phyloP scores from a whole-genome alignment of 441 rosid species.

The Croton laevigatus region DNA sequence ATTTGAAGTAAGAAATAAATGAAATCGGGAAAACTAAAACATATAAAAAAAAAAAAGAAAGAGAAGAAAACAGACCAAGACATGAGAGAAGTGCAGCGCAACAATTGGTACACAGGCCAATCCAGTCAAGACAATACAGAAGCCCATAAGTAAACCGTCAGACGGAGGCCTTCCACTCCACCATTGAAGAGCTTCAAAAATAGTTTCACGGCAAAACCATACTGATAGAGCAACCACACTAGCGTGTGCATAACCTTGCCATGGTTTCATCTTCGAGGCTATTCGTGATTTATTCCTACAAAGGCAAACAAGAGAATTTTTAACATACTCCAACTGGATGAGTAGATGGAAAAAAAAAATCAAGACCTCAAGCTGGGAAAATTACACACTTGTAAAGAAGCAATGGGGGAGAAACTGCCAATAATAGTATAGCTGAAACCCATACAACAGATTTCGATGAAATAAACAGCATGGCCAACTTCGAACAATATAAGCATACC shows the following conservation, averaged over 20 bases:
- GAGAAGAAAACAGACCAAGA: conserved; percentile 53
- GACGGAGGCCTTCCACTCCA: conserved; percentile 94
- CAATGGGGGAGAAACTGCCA: conserved; percentile 87
- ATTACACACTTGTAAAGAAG: conserved; percentile 82
- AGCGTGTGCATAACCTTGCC: conserved; percentile 96
- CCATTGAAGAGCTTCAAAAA: conserved; percentile 96
- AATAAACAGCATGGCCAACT: conserved; percentile 83
- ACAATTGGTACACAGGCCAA: conserved; percentile 91
- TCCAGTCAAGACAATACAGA: conserved; percentile 76
- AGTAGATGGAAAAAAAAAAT: neutral
- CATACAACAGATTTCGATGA: conserved; percentile 83
- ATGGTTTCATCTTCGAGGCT: conserved; percentile 85
- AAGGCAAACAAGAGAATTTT: conserved; percentile 20
- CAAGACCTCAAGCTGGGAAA: conserved; percentile 11
- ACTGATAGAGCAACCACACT: conserved; percentile 81
- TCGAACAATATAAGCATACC: conserved; percentile 84
- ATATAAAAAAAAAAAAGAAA: neutral
- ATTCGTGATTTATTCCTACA: conserved; percentile 79
- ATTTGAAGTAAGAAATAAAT: neutral
- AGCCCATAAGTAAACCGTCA: conserved; percentile 93
- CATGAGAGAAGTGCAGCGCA: conserved; percentile 89
- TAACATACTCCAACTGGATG: conserved; percentile 7
- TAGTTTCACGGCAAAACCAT: conserved; percentile 97
- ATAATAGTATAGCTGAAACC: conserved; percentile 79
- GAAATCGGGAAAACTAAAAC: neutral